Evolutionary conservation across 2,329 filamentous ascomycete species (phyloP).

Genomic region (Ceratocystis variospora): DNA sequence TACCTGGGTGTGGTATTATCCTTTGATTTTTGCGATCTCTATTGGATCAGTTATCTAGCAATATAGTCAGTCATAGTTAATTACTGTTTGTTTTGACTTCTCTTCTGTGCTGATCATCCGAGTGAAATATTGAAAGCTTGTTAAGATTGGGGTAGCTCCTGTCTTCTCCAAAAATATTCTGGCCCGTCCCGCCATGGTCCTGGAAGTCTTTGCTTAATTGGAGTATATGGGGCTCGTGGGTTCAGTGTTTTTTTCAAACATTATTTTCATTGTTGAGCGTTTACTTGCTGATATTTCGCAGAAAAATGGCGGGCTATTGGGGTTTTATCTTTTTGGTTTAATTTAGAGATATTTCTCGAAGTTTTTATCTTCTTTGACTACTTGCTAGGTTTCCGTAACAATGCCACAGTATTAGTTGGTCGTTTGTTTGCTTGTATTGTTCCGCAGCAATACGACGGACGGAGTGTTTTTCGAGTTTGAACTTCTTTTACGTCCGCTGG

Average conservation of each 20-base stretch:
- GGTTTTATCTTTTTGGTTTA: no score
- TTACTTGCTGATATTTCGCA: not conserved
- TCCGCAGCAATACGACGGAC: no score
- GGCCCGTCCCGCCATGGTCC: not conserved
- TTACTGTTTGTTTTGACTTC: not conserved
- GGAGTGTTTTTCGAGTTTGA: no score
- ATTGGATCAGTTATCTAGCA: conserved; percentile 4
- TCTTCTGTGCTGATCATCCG: not conserved
- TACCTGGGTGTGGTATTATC: not conserved
- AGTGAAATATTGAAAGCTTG: not conserved
- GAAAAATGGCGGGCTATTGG: no score
- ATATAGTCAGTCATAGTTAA: not conserved
- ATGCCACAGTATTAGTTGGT: no score
- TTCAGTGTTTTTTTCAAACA: not conserved
- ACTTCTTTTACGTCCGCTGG: no score
- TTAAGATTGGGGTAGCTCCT: not conserved
- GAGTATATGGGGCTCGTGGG: not conserved
- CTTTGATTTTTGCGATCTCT: not conserved
- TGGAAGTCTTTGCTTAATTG: not conserved
- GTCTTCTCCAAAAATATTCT: not conserved
- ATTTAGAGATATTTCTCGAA: no score
- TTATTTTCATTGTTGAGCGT: not conserved
- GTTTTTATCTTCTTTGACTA: no score
- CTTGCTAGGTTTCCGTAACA: no score
- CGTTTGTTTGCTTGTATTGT: no score